Evolutionary conservation across 768 basidiomycete genomes (phyloP).

Genomic region (Tephrocybe sp.): DNA sequence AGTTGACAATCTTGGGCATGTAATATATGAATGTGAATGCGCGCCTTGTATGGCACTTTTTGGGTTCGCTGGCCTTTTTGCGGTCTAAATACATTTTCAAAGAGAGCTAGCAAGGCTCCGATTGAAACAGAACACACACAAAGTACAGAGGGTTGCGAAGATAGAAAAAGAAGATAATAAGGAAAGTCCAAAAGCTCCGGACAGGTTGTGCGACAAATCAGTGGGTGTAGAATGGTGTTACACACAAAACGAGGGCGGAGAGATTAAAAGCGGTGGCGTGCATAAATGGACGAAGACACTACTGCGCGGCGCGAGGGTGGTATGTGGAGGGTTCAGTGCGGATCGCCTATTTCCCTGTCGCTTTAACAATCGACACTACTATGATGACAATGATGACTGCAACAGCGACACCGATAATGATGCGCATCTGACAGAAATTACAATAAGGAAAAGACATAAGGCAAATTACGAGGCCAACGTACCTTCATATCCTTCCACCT

Average conservation of each 20-base stretch:
- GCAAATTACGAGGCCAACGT: slow-evolving; percentile 14
- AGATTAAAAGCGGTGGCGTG: slow-evolving; percentile 18
- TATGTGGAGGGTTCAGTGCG: slow-evolving; percentile 8
- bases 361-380: slow-evolving; percentile 91
- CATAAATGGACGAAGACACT: slow-evolving; percentile 43
- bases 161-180: slow-evolving; percentile 12
- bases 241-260: slow-evolving; percentile 4
- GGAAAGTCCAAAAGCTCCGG: slow-evolving; percentile 11
- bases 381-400: slow-evolving; percentile 92
- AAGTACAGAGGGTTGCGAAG: slow-evolving; percentile 8
- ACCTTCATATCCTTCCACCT: slow-evolving; percentile 99
- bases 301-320: slow-evolving; percentile 19
- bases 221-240: slow-evolving; percentile 7
- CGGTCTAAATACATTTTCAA: not conserved
- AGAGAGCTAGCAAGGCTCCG: slow-evolving; percentile 3
- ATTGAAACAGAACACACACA: slow-evolving; percentile 5
- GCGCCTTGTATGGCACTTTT: no score
- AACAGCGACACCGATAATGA: slow-evolving; percentile 91
- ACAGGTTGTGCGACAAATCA: slow-evolving; percentile 6
- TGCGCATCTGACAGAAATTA: slow-evolving; percentile 70
- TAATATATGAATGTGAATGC: no score
- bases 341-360: slow-evolving; percentile 50
- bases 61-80: not conserved
- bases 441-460: slow-evolving; percentile 2
- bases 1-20: no score